Evolutionary conservation across 371 early-diverging fungal species (phyloP), one percentile per base, ranked within the genome.

Genomic region (Mucor velutinosus): DNA sequence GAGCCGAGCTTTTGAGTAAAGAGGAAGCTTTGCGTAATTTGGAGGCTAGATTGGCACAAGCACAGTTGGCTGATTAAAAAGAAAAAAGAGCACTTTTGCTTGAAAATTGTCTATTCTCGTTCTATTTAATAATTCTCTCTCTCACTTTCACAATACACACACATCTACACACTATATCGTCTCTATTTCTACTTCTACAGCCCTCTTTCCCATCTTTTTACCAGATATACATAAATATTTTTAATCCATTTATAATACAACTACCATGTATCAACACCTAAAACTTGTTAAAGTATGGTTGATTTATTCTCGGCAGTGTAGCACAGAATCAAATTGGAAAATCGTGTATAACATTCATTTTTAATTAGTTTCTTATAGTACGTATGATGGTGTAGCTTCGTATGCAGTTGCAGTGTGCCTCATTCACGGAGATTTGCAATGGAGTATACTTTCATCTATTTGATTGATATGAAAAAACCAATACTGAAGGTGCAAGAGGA

Each of bases 1-100:
- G 85, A 77, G 83, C 81, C 49, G 87, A 86, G 60, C 71, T 86
- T 23, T 69, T 83, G 76, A 84, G 71, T 66, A 86, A 86, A 70
- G 87, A 86, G 74, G 85, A 86, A 66, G 82, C 87, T 23, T 68
- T 86, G 55, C 80, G 87, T 65, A 81, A 71, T 72, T 67, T 86
- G 63, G 87, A 86, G 67, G 78, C 85, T 43, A 76, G 85, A 69
- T 70, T 84, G 32, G 80, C 84, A 68, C 80, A 80, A 60, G 82
- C 80, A 41, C 82, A 81, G 59, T 60, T 83, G 57, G 64, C 80
- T 53, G 82, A 33, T 33, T 17, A 30, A 33, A 60, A 41, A 41
- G 41, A 41, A 41, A 41, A 41, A 41, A 12, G 51, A 21, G 23
- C 23, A 5, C 15, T 53, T 21, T 53, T 53, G 41, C 41, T 41